Base-by-base conservation (phyloP, 495 filamentous ascomycete genomes). In the Penicillium argentinense region DNA sequence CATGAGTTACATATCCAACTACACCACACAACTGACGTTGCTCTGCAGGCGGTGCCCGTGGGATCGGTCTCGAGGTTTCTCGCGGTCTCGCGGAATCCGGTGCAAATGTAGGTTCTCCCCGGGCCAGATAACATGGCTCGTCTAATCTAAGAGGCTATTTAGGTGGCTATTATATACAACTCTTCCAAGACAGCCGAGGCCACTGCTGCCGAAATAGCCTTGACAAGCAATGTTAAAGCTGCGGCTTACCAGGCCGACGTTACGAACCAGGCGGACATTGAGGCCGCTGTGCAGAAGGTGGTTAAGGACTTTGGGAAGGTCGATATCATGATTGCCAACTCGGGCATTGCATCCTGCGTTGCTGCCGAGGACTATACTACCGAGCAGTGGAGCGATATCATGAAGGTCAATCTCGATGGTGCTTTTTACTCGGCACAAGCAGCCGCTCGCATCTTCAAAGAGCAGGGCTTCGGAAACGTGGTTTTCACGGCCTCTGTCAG, bases 241-340 rank as follows among this genome's bases (percentile, higher is more conserved):
- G 45, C 43, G 44, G 87, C 87, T 6, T 91, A 88, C 65, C 75
- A 84, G 56, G 81, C 87, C 21, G 73, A 91, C 54, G 79, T 89
- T 3, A 76, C 66, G 11, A 64, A 67, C 21, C 76, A 77, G 51
- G 59, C 78, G 8, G 68, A 77, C 3, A 84, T 91, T 17, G 66
- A 79, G 36, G 49, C 57, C 0, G 67, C 73, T 21, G 63, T 87
- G 17, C 70, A 84, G 49, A 53, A 74, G 26, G 76, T 82, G 34
- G 74, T 83, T 13, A 46, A 61, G 29, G 85, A 89, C 9, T 88
- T 90, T 64, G 79, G 78, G 16, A 75, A 78, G 4, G 78, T 91
- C 3, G 88, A 91, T 57, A 76, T 90, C 55, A 85, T 91, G 54
- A 80, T 91, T 28, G 85, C 83, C 9, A 91, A 91, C 56, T 82